Base-by-base conservation (phyloP, 2,329 filamentous ascomycete species). In the Neopestalotiopsis rosae region DNA sequence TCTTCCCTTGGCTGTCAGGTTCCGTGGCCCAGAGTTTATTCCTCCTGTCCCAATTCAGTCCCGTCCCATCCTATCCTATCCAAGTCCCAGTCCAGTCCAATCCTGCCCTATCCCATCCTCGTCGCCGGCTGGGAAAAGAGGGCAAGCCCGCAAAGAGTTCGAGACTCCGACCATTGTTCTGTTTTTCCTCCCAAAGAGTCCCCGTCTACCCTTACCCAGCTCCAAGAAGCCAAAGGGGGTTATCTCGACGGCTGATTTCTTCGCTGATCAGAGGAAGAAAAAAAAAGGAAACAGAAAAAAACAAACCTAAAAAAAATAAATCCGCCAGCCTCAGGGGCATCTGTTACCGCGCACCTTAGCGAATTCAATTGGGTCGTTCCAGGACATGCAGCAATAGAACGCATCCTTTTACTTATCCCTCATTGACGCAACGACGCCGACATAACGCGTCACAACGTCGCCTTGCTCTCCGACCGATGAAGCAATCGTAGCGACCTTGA, bases 1-100 rank as follows among this genome's bases (percentile, higher is more conserved):
- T 59, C 57, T 28, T 45, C 38, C 61, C 61, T 49, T 45, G 38
- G 17, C 38, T 64, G 61, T 64, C 61, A 61, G 34, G 30, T 34
- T 61, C 59, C n/a, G 28, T 61, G 59, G 59, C 32, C 24, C 59
- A 17, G 61, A 64, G 61, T 64, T 38, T 49, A 64, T 64, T 64
- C 61, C 40, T 64, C 20, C 38, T 45, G 38, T 49, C 42, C 61
- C 61, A 42, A 52, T 64, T 38, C 61, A 34, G 61, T 64, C 10
- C 40, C 13, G 38, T 49, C 59, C 32, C 59, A 17, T 34, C n/a
- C 20, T 62, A 32, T 38, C 24, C 59, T 14, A 28, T 59, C 30
- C 30, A 28, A 59, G 24, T 59, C 30, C 24, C 28, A 61, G 28
- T 40, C n/a, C 28, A 59, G 24, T 59, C 34, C 34, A 59, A 42